phyloP scores from a whole-genome alignment of 345 rosid genomes.

The Pistacia vera region DNA sequence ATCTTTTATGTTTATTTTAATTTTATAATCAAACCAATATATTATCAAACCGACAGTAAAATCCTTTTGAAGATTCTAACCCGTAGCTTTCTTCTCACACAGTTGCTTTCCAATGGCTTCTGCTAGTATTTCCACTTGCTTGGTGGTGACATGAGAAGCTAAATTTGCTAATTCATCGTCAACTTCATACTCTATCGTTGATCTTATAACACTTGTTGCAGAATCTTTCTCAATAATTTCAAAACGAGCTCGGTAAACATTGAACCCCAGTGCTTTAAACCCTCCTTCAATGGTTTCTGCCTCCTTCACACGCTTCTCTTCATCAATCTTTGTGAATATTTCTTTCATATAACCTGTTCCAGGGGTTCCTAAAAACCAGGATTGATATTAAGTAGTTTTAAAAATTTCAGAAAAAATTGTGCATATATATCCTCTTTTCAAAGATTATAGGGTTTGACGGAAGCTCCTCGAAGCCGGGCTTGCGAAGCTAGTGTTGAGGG shows the following conservation, averaged over 20 bases:
- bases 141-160: conserved; percentile 21
- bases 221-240: conserved; percentile 46
- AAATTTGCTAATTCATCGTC: conserved; percentile 31
- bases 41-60: too few species aligned
- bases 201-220: conserved; percentile 25
- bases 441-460: too few species aligned
- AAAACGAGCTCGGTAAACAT: conserved; percentile 10
- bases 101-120: conserved; percentile 33
- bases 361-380: conserved; percentile 26
- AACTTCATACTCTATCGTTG: conserved; percentile 31
- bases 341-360: conserved; percentile 35
- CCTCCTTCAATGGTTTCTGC: conserved; percentile 42
- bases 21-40: too few species aligned
- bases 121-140: conserved; percentile 22
- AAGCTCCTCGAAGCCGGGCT: too few species aligned
- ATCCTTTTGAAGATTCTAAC: neutral
- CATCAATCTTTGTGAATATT: conserved; percentile 28
- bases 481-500: too few species aligned
- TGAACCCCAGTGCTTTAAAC: conserved; percentile 29
- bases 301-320: conserved; percentile 40
- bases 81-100: neutral
- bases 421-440: too few species aligned
- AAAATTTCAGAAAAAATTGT: neutral
- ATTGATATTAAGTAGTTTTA: neutral
- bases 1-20: too few species aligned